Evolutionary conservation across 306 rosid genomes (phyloP), one percentile per base, ranked within the genome.

Genomic region (Vigna reflexopilosa): DNA sequence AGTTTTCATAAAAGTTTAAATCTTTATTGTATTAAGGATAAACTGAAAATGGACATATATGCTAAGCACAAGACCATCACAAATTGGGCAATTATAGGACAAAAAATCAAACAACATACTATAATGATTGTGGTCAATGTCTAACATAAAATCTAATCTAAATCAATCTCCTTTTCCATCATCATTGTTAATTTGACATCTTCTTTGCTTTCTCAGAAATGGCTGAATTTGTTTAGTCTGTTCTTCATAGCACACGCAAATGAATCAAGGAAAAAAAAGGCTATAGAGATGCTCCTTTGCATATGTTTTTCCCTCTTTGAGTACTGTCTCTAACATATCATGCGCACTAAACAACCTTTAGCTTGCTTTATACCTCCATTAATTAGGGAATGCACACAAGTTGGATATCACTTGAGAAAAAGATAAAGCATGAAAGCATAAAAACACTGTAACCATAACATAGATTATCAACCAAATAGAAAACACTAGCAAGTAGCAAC

Each of bases 261-360:
- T 81, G 74, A 67, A 75, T 75, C 2, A 5, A 42, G 57, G 32
- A 81, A 58, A 67, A 51, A 10, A 51, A 51, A 9, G 47, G 57
- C 11, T 51, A 56, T 57, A 55, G 22, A 34, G 47, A 9, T 54
- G 48, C 9, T 42, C 55, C 56, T 19, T 3, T 36, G 50, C 9
- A 58, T 40, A 2, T 8, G 17, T 59, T 79, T 42, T 34, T 40
- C 48, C 66, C 71, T 50, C 9, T 68, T 75, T 48, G 45, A 30
- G 76, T 58, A 26, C 30, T 48, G 80, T 36, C 56, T 59, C 66
- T 24, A 26, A 47, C 57, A 48, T 81, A 47, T 68, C 42, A 48
- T 81, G 82, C 82, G 82, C 77, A 79, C 64, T 70, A 70, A 24
- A 34, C 71, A 62, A 26, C 16, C 82, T 66, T 70, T 78, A 32